A percentile compares a stretch with the other conserved stretches of the same genome.
These are phyloP conservation scores for Xylaria polymorpha DNA, from an alignment of 2,329 filamentous ascomycete species.

Conservation along the genomic window DNA sequence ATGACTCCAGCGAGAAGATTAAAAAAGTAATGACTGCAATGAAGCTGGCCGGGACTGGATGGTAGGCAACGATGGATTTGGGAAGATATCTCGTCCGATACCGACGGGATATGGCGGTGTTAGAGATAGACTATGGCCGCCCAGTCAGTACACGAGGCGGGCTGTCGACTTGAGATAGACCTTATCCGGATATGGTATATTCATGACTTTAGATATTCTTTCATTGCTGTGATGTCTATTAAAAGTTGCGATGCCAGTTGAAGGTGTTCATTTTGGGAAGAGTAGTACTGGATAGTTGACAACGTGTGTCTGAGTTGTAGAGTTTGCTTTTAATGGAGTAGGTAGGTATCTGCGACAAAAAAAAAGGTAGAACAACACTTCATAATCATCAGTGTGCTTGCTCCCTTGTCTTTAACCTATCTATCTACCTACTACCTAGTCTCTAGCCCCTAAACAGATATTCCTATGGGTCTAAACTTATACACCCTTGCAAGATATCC, in stretches of 20 bases:
- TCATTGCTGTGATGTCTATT: neutral
- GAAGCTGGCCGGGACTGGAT: conserved; percentile 29
- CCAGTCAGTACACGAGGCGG: conserved; percentile 27
- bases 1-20: conserved; percentile 2
- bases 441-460: neutral
- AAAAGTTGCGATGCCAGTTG: neutral
- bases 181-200: conserved; percentile 33
- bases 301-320: no score
- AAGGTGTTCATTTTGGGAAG: neutral
- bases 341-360: neutral
- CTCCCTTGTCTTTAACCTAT: neutral
- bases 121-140: conserved; percentile 40
- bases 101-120: conserved; percentile 32
- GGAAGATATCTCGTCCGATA: conserved; percentile 10
- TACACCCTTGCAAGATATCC: no score
- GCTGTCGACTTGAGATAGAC: conserved; percentile 37
- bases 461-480: no score
- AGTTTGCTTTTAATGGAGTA: no score
- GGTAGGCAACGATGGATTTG: conserved; percentile 22
- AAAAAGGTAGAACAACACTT: neutral
- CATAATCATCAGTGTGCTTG: neutral
- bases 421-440: no score
- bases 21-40: conserved; percentile 37
- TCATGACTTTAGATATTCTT: conserved; percentile 16
- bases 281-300: no score